Conservation (phyloP, 495 filamentous ascomycete species). For the Penicillium cataractarum region DNA sequence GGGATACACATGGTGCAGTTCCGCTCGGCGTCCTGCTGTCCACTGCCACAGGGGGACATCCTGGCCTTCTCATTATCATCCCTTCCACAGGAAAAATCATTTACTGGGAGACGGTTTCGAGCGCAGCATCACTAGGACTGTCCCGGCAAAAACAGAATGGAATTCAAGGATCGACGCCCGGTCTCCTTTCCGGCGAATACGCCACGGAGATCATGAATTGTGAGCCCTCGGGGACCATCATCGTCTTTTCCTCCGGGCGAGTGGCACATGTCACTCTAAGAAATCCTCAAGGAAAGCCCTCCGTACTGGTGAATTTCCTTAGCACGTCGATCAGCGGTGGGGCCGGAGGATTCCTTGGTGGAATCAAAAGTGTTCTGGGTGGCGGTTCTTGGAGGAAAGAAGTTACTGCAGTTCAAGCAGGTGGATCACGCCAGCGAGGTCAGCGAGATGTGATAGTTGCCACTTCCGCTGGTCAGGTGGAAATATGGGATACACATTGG, state of each 20-base stretch:
- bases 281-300: constrained; percentile 82
- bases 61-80: constrained; percentile 83
- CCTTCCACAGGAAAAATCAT: constrained; percentile 80
- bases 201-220: constrained; percentile 77
- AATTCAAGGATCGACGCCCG: constrained; percentile 70
- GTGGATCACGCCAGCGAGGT: constrained; percentile 68
- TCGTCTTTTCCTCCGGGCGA: constrained; percentile 81
- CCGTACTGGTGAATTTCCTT: constrained; percentile 74
- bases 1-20: constrained; percentile 62
- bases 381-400: constrained; percentile 69
- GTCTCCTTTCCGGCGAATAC: constrained; percentile 76
- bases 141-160: constrained; percentile 76
- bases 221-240: constrained; percentile 83
- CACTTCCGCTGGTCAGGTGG: constrained; percentile 71
- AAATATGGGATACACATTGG: constrained; percentile 86
- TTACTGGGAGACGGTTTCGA: constrained; percentile 94
- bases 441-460: constrained; percentile 82
- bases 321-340: constrained; percentile 54
- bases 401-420: constrained; percentile 74
- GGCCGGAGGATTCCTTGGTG: constrained; percentile 69
- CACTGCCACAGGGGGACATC: constrained; percentile 70
- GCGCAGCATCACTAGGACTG: constrained; percentile 73
- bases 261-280: constrained; percentile 82
- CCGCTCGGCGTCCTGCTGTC: constrained; percentile 83
- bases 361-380: constrained; percentile 70